Conservation (phyloP, 139 green algal genomes). For the Diplosphaera chodatii region DNA sequence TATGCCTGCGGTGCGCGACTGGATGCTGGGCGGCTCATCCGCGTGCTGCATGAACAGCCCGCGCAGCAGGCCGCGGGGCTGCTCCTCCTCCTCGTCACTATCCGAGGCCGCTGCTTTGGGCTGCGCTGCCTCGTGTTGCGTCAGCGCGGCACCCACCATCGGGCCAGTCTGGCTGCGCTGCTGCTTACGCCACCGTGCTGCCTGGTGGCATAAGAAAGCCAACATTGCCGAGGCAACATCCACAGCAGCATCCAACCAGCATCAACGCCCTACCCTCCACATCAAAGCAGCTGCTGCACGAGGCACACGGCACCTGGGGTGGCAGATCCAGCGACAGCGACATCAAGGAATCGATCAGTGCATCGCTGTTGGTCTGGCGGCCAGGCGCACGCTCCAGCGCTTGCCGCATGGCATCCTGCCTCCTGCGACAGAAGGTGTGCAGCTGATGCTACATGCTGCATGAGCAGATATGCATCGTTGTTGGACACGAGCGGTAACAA, state of each 20-base stretch:
- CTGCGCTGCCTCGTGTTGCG: not conserved
- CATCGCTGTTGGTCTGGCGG: conserved; percentile 22
- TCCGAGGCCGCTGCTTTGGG: too few relatives aligned
- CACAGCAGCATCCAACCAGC: too few relatives aligned
- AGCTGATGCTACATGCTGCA: too few relatives aligned
- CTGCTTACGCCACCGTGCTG: not conserved
- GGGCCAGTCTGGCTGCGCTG: not conserved
- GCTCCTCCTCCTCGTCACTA: not conserved
- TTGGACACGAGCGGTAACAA: too few relatives aligned
- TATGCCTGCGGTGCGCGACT: not conserved
- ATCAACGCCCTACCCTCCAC: too few relatives aligned
- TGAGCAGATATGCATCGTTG: too few relatives aligned
- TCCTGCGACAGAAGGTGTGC: too few relatives aligned
- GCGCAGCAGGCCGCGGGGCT: not conserved
- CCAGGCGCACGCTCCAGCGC: too few relatives aligned
- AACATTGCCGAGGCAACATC: too few relatives aligned
- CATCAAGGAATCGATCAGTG: conserved; percentile 53
- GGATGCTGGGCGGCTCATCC: not conserved
- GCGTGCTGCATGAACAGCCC: not conserved
- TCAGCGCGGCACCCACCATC: not conserved
- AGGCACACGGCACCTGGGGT: conserved; percentile 25
- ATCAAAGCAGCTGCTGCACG: too few relatives aligned
- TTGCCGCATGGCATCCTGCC: not conserved
- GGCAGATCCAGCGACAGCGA: conserved; percentile 75
- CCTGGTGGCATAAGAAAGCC: too few relatives aligned